These are phyloP conservation scores for Xylaria sp. DNA, from an alignment of 2,329 filamentous ascomycete genomes.

Conservation along the genomic window DNA sequence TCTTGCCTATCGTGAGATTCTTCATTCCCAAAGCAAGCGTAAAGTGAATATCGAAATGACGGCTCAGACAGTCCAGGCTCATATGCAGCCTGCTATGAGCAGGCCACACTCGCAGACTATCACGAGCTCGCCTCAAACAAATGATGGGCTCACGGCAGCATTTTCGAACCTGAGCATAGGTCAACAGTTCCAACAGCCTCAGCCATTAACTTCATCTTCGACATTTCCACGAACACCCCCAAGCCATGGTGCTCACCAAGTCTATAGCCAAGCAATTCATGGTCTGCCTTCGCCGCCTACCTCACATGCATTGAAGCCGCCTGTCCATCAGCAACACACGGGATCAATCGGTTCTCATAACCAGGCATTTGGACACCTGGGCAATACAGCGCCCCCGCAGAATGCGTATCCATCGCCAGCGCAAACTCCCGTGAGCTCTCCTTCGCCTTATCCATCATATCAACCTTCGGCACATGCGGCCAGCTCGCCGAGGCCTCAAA, in stretches of 20 bases:
- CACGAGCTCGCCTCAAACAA: slow-evolving; percentile 3
- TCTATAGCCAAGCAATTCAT: slow-evolving; percentile 16
- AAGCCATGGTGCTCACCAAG: slow-evolving; percentile 14
- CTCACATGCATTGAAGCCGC: slow-evolving; percentile 6
- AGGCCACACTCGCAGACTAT: slow-evolving; percentile 24
- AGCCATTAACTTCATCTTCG: slow-evolving; percentile 5
- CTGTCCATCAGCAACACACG: slow-evolving; percentile 13
- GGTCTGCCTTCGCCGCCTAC: slow-evolving; percentile 27
- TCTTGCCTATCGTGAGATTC: neutral
- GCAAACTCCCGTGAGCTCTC: slow-evolving; percentile 30
- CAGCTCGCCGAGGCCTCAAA: neutral
- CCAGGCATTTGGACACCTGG: slow-evolving; percentile 7
- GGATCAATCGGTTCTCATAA: slow-evolving; percentile 20
- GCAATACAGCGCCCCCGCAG: neutral
- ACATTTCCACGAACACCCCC: slow-evolving; percentile 6
- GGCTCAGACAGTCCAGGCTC: slow-evolving; percentile 23
- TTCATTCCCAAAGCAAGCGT: neutral
- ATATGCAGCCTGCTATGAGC: slow-evolving; percentile 13
- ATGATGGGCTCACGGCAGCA: slow-evolving; percentile 29
- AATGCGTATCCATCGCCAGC: slow-evolving; percentile 30
- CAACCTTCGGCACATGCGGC: slow-evolving; percentile 14
- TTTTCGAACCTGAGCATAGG: slow-evolving; percentile 33
- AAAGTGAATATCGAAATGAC: slow-evolving; percentile 26
- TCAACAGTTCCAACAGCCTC: slow-evolving; percentile 24
- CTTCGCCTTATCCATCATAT: slow-evolving; percentile 20